A percentile compares a stretch with the other conserved stretches of the same genome.
phyloP scores from a whole-genome alignment of 352 stramenopile species.

The Pythium oligandrum region DNA sequence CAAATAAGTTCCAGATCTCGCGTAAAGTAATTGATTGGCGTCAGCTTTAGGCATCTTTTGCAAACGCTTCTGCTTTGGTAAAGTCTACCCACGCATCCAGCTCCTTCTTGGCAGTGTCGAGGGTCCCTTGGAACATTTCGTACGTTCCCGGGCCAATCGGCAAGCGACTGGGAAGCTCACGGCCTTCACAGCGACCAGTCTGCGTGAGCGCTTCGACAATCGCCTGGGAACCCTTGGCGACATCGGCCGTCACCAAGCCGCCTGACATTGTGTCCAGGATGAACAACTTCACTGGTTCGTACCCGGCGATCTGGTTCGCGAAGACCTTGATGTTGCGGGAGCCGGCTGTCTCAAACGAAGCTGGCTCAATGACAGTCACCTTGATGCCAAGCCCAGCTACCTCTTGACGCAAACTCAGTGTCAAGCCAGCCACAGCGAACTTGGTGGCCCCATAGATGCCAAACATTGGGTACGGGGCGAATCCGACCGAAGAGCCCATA shows the following conservation, averaged over 20 bases:
- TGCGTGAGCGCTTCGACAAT: too few species aligned
- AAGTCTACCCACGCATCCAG: too few species aligned
- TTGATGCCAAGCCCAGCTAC: conserved; percentile 8
- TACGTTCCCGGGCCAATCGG: too few species aligned
- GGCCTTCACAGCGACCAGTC: too few species aligned
- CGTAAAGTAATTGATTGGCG: too few species aligned
- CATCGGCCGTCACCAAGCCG: conserved; percentile 5
- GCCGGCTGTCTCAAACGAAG: conserved; percentile 4
- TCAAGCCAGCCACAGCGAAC: conserved; percentile 7
- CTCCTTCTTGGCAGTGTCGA: too few species aligned
- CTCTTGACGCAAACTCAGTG: conserved; percentile 4
- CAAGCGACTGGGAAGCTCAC: too few species aligned
- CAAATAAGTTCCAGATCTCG: too few species aligned
- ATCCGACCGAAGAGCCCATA: conserved; percentile 30
- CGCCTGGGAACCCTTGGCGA: too few species aligned
- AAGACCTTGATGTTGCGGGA: not conserved
- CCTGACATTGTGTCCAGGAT: not conserved
- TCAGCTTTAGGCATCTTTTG: too few species aligned
- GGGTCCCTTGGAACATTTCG: too few species aligned
- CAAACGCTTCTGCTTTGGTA: too few species aligned
- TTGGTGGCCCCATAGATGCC: conserved; percentile 25
- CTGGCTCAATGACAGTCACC: conserved; percentile 7
- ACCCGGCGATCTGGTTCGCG: conserved; percentile 5
- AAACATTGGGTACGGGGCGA: conserved; percentile 21
- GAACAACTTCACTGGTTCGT: conserved; percentile 3